Evolutionary conservation across 371 early-diverging fungal species (phyloP), one percentile per base, ranked within the genome.

Genomic region (Haplosporangium sp.): DNA sequence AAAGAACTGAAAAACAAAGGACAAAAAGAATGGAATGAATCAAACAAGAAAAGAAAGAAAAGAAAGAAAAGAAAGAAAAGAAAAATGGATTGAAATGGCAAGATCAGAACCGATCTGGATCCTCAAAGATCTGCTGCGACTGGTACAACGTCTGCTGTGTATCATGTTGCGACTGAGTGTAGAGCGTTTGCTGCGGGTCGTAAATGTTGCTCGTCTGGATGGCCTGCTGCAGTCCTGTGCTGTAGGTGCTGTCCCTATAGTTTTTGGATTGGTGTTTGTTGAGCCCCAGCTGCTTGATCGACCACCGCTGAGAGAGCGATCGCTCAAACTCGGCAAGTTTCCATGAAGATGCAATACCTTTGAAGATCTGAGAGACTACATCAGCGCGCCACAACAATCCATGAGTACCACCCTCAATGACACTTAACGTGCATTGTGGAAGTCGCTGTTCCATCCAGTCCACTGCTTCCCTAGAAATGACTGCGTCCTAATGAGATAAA

Each of bases 361-460:
- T 82, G 55, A 82, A 82, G 62, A 82, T 82, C 45, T 76, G 54
- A 10, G 73, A 73, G 16, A 82, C 82, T 7, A 82, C 71, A 70
- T 82, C 82, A 16, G 81, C 81, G 18, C 82, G 66, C 75, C 81
- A 81, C 20, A 82, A 41, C 18, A 82, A 53, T 54, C 81, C 81
- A 67, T 82, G 82, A 4, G 81, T 82, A 10, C 82, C 82, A 14
- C 81, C 81, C 14, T 82, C 81, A 14, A 82, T 72, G 7, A 82
- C 67, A 29, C 81, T 82, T 21, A 82, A 56, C 37, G 73, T 82
- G 55, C 82, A 82, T 36, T 82, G 77, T 51, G 81, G 68, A 45
- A 82, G 64, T 40, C 68, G 47, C 29, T 76, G 73, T 40, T 82
- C 82, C 82, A 82, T 82, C 82, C 82, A 82, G 59, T 81, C 76